Percentiles rank a stretch among this genome's conserved stretches.
phyloP scores from a whole-genome alignment of 768 basidiomycete genomes.

The Chalciporus piperatus region DNA sequence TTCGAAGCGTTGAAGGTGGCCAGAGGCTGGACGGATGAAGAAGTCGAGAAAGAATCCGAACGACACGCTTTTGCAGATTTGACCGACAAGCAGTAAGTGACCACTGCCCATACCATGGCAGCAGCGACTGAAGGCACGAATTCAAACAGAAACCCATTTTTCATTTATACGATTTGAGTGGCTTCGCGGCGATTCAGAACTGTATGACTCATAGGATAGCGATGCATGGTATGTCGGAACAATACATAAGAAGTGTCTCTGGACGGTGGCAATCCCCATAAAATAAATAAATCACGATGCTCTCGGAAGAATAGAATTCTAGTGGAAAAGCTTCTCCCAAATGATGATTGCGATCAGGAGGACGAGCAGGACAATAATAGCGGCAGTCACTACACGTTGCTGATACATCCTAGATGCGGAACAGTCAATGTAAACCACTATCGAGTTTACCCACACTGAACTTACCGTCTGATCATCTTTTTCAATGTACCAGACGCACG shows the following conservation, averaged over 20 bases:
- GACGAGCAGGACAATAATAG: constrained; percentile 82
- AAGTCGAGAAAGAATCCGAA: constrained; percentile 23
- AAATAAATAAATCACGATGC: constrained; percentile 12
- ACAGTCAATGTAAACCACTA: constrained; percentile 11
- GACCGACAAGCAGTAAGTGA: constrained; percentile 26
- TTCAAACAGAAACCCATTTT: constrained; percentile 30
- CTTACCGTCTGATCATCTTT: constrained; percentile 93
- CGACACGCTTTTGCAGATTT: constrained; percentile 27
- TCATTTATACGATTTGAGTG: constrained; percentile 32
- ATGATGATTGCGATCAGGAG: constrained; percentile 78
- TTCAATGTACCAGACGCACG: constrained; percentile 88
- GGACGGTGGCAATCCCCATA: constrained; percentile 10
- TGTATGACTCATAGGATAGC: not conserved
- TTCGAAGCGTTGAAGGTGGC: constrained; percentile 15
- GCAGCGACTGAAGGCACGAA: not conserved
- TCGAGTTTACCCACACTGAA: constrained; percentile 8
- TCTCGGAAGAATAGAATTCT: constrained; percentile 3
- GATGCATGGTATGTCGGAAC: constrained; percentile 15
- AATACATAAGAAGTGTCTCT: constrained; percentile 23
- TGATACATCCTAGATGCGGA: constrained; percentile 83
- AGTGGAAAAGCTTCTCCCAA: constrained; percentile 70
- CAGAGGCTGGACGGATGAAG: constrained; percentile 24
- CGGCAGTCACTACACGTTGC: constrained; percentile 84
- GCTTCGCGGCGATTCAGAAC: not conserved
- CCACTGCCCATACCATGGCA: not conserved